Evolutionary conservation across 108 stramenopile species (phyloP).

Genomic region (Nitzschia sp.): DNA sequence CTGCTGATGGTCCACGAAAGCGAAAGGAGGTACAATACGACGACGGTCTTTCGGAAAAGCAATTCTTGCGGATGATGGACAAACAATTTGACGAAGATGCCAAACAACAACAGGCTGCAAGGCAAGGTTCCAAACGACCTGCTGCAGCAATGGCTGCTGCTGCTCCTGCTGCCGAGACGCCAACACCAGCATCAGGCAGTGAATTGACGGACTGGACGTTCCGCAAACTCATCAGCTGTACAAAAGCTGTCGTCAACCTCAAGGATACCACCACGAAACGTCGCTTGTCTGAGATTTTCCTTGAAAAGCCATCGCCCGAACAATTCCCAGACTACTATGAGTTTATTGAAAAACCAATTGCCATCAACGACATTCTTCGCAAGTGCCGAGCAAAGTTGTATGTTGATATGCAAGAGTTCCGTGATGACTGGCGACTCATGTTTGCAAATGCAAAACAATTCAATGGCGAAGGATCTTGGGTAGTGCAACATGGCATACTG

Average conservation of each 20-base stretch:
- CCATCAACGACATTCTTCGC: conserved; percentile 84
- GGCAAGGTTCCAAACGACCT: conserved; percentile 42
- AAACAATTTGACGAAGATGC: conserved; percentile 65
- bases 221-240: conserved; percentile 72
- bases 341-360: conserved; percentile 77
- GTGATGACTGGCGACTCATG: conserved; percentile 78
- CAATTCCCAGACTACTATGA: conserved; percentile 84
- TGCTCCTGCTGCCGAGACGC: conserved; percentile 9
- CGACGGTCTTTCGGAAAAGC: conserved; percentile 92
- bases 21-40: conserved; percentile 83
- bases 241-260: conserved; percentile 70
- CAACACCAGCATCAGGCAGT: conserved; percentile 29
- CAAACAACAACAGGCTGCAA: conserved; percentile 32
- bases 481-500: conserved; percentile 61
- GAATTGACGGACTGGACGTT: conserved; percentile 63
- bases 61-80: conserved; percentile 88
- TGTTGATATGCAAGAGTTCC: conserved; percentile 54
- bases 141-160: conserved; percentile 24
- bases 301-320: conserved; percentile 83
- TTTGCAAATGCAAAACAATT: conserved; percentile 78
- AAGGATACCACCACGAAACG: conserved; percentile 80
- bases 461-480: conserved; percentile 85
- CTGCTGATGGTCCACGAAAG: conserved; percentile 43
- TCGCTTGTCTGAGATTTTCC: conserved; percentile 75
- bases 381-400: conserved; percentile 77